phyloP scores from a whole-genome alignment of 73 alveolate species.

The Paramecium octaurelia region DNA sequence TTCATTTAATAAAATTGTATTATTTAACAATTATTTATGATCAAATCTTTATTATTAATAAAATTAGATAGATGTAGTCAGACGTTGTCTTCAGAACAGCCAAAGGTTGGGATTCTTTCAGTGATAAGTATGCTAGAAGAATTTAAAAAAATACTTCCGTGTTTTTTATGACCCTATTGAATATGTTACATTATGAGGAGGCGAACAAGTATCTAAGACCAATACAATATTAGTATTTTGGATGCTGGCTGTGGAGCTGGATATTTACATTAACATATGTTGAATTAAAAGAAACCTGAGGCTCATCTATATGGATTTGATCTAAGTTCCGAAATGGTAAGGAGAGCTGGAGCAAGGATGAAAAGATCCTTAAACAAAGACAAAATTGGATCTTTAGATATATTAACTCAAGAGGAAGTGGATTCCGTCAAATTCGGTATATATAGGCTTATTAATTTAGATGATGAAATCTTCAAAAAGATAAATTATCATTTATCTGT shows the following conservation, averaged over 20 bases:
- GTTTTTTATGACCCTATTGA: not conserved
- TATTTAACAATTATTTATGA: not conserved
- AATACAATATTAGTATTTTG: not conserved
- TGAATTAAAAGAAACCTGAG: not conserved
- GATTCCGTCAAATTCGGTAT: not conserved
- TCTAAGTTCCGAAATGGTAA: not conserved
- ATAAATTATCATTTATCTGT: not conserved
- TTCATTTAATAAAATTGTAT: not conserved
- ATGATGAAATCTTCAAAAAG: not conserved
- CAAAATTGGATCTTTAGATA: not conserved
- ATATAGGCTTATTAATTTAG: not conserved
- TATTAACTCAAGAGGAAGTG: not conserved
- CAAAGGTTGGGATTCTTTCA: not conserved
- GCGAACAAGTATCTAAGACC: not conserved
- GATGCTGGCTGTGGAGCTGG: slow-evolving; percentile 57
- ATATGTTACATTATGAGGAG: not conserved
- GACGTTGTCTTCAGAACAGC: not conserved
- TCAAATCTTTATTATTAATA: not conserved
- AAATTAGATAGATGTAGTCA: not conserved
- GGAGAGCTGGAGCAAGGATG: slow-evolving; percentile 30
- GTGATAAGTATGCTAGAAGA: not conserved
- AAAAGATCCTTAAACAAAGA: not conserved
- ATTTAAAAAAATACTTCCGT: slow-evolving; percentile 26
- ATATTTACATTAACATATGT: not conserved
- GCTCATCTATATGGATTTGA: slow-evolving; percentile 19